Conservation (phyloP, 2,329 filamentous ascomycete genomes). For the Sphaerulina vaccinii region DNA sequence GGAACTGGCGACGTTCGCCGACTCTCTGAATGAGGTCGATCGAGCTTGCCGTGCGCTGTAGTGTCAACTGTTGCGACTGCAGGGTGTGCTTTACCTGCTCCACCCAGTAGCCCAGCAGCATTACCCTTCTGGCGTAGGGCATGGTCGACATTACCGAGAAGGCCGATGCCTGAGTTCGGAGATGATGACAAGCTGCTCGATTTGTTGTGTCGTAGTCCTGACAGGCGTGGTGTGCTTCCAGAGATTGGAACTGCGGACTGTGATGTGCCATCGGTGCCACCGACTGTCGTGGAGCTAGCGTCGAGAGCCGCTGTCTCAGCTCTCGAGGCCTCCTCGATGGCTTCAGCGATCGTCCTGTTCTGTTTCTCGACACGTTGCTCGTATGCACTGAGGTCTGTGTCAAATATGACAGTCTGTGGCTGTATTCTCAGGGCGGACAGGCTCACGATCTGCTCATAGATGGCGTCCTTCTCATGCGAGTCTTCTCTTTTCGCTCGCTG, state of each 20-base stretch:
- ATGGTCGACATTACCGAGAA: constrained; percentile 37
- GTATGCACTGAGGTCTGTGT: constrained; percentile 64
- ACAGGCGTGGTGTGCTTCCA: constrained; percentile 15
- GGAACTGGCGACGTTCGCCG: constrained; percentile 31
- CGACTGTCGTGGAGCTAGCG: constrained; percentile 5
- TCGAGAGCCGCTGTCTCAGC: constrained; percentile 3
- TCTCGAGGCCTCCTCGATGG: constrained; percentile 71
- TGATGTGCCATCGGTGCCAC: constrained; percentile 3
- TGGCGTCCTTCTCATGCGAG: constrained; percentile 41
- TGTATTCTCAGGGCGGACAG: constrained; percentile 74
- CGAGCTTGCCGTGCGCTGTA: constrained; percentile 65
- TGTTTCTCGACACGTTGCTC: constrained; percentile 37
- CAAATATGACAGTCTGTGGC: constrained; percentile 89
- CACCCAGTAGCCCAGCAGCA: constrained; percentile 60
- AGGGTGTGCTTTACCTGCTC: constrained; percentile 59
- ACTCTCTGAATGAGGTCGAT: constrained; percentile 46
- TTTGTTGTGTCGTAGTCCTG: constrained; percentile 24
- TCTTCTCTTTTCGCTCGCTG: constrained; percentile 64
- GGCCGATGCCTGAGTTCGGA: constrained; percentile 34
- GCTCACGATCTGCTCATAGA: constrained; percentile 68
- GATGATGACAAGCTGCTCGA: constrained; percentile 38
- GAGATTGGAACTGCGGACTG: constrained; percentile 9
- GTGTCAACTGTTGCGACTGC: constrained; percentile 64
- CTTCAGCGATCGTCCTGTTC: constrained; percentile 74
- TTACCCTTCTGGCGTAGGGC: constrained; percentile 51